Evolutionary conservation across 208 protist genomes (phyloP), one percentile per base, ranked within the genome.

Genomic region (Trypanosoma platydactyli): DNA sequence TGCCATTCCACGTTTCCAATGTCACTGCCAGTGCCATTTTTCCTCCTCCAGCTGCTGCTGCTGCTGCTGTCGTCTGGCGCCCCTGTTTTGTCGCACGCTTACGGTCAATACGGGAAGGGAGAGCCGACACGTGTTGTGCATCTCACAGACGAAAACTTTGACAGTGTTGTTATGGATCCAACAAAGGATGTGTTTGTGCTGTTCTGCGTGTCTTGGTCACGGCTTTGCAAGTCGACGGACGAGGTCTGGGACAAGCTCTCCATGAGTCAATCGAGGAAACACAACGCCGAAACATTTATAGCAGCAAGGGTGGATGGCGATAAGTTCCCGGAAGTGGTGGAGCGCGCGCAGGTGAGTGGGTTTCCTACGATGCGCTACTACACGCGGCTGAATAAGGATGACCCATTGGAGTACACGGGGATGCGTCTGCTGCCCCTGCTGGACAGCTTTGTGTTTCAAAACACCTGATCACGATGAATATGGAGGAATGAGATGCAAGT

Each of bases 361-460:
- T 93, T 78, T 57, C 87, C 87, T 0, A 89, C 83, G 7, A 73
- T 86, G 54, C 63, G 57, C 12, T 90, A 80, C 68, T 88, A 90
- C 76, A 93, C 87, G 0, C 87, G 83, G 0, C 22, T 81, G n/a
- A 76, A 89, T 27, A 73, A 81, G 6, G 65, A 86, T 24, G 84
- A 79, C 5, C 41, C 58, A 16, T 22, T 87, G 7, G 83, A 93
- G 72, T 93, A 89, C 71, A 66, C 54, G 11, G 73, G 84, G 0
- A 18, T 66, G 4, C 72, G 73, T 18, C 67, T 83, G 51, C 63
- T 75, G 16, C 66, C 62, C 33, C 63, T 93, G 22, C 50, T 93
- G 15, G 81, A 88, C 42, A 93, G 87, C 53, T 93, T 93, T 72
- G 77, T 93, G 0, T 93, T 93, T 58, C 87, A 93, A 55, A 90